Base-by-base conservation (phyloP, 148 eudicot genomes). In the Rhododendron ferrugineum region DNA sequence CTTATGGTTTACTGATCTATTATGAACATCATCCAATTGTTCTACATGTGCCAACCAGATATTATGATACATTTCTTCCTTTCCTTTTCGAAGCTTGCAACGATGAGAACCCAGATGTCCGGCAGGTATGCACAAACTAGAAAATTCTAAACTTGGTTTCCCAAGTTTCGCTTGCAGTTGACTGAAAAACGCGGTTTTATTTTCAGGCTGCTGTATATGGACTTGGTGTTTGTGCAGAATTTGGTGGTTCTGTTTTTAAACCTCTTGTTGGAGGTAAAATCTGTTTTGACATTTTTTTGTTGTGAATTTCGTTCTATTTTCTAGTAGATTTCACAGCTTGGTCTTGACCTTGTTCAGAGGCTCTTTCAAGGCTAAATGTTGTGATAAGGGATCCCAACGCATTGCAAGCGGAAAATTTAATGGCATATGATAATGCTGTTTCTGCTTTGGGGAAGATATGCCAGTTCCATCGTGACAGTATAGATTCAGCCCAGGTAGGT, bases 141-240 rank as follows among this genome's bases (percentile, higher is more conserved):
- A 37, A 49, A 23, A 28, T 36, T 3, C 52, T 83, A 14, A n/a
- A 26, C 13, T 37, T 85, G 54, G 52, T 75, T 52, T 60, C 68
- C 74, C 11, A 60, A 44, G 26, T 81, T 80, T 7, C 32, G 28
- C 73, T 40, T 81, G 30, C 62, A 22, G 78, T 11, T 78, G 47
- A 56, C 80, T 89, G 85, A 82, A 75, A 70, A 32, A 1, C 66
- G 6, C 34, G 49, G 42, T 20, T 58, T 77, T 76, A n/a, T 87
- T 70, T 87, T 83, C 93, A 97, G 99, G 98, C 99, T 84, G 99
- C 99, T 81, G 99, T 97, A 1, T 97, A 97, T 92, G 99, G 99
- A 82, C 98, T 97, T 84, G 99, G 99, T 11, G 99, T 97, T 58
- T 97, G 99, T 91, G 99, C 99, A 46, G 99, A 97, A 86, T 93